These are phyloP conservation scores for Candida ipomoeae DNA, from an alignment of 805 yeast species.

Conservation along the genomic window DNA sequence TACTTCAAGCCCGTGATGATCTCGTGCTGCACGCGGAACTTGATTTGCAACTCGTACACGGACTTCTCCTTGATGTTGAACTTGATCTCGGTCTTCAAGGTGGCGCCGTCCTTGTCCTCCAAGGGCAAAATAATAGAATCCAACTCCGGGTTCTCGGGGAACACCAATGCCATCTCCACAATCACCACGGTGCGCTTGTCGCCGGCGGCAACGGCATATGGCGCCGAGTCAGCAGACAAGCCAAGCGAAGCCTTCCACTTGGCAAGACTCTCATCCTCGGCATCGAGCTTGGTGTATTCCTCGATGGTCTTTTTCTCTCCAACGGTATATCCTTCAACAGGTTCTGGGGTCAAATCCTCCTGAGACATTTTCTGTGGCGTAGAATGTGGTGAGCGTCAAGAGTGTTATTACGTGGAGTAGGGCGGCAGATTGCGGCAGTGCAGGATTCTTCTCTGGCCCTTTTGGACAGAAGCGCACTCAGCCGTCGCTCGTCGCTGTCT, in stretches of 20 bases:
- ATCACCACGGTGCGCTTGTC: slow-evolving; percentile 78
- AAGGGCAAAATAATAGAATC: slow-evolving; percentile 64
- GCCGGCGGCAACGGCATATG: slow-evolving; percentile 63
- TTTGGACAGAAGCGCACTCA: not conserved
- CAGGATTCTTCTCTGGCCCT: slow-evolving; percentile 1
- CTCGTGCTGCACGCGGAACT: slow-evolving; percentile 83
- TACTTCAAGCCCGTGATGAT: slow-evolving; percentile 88
- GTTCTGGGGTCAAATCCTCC: slow-evolving; percentile 58
- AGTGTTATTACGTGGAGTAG: not conserved
- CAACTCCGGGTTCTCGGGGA: slow-evolving; percentile 55
- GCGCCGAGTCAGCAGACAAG: slow-evolving; percentile 48
- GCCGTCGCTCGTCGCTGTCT: not conserved
- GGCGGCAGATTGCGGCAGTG: slow-evolving; percentile 4
- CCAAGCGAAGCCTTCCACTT: slow-evolving; percentile 93
- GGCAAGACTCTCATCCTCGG: slow-evolving; percentile 83
- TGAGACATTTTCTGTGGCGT: slow-evolving; percentile 17
- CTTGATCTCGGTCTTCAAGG: slow-evolving; percentile 59
- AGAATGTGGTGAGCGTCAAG: slow-evolving; percentile 1
- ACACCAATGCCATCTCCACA: slow-evolving; percentile 64
- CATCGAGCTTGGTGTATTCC: slow-evolving; percentile 79
- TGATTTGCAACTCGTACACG: slow-evolving; percentile 64
- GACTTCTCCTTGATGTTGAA: slow-evolving; percentile 78
- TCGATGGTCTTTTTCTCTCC: slow-evolving; percentile 73
- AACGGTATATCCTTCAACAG: slow-evolving; percentile 59
- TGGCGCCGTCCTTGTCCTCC: slow-evolving; percentile 53